These are phyloP conservation scores for Colletotrichum zoysiae DNA, from an alignment of 2,329 filamentous ascomycete genomes.

Conservation along the genomic window DNA sequence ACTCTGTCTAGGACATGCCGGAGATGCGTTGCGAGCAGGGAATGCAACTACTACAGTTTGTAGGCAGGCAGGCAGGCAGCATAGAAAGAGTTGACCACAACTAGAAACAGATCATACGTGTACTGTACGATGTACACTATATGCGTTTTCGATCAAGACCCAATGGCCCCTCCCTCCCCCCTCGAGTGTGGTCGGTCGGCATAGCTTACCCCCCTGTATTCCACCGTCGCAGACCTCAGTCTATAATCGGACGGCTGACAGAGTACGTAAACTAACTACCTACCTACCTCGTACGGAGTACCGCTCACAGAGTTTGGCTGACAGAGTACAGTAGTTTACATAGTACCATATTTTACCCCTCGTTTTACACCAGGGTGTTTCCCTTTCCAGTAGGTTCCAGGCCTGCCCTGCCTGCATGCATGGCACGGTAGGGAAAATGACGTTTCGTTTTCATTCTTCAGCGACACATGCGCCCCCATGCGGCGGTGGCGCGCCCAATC, in stretches of 20 bases:
- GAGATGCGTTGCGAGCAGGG: neutral
- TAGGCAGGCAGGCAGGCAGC: too few relatives aligned
- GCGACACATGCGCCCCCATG: neutral
- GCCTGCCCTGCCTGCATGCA: neutral
- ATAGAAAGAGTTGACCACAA: neutral
- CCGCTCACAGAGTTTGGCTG: neutral
- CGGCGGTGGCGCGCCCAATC: neutral
- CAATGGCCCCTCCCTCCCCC: neutral
- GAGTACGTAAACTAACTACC: neutral
- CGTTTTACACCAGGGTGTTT: neutral
- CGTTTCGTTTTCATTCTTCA: conserved; percentile 21
- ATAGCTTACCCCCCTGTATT: neutral
- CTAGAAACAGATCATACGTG: neutral
- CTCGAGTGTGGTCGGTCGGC: neutral
- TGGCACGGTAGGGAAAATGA: conserved; percentile 6
- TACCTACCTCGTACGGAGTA: too few relatives aligned
- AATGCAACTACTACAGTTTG: neutral
- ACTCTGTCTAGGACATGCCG: neutral
- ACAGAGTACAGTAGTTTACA: neutral
- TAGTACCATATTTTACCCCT: neutral
- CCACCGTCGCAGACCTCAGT: neutral
- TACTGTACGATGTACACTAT: neutral
- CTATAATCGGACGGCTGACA: neutral
- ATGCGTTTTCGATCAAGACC: neutral
- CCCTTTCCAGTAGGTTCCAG: conserved; percentile 7